phyloP scores from a whole-genome alignment of 139 green algal species.

The Chlamydomonas sphaeroides region DNA sequence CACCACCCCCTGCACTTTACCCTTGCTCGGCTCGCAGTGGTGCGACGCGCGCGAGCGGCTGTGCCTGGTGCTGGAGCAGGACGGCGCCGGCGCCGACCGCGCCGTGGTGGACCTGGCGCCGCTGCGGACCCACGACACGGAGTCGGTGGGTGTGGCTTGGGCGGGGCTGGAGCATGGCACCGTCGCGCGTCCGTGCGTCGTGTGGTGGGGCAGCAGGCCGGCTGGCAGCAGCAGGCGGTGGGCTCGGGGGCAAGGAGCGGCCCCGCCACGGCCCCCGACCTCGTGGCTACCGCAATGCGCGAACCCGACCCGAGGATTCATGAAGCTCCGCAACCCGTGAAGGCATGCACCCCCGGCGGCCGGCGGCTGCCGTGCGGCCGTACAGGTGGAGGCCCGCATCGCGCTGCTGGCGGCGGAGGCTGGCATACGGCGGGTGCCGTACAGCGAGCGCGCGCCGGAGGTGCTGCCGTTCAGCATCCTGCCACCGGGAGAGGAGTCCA shows the following conservation, averaged over 20 bases:
- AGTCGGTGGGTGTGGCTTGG: not conserved
- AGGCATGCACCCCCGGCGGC: too few species aligned
- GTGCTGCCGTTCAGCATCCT: constrained; percentile 52
- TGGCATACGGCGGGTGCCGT: constrained; percentile 15
- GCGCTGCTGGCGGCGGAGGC: constrained; percentile 27
- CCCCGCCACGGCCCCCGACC: too few species aligned
- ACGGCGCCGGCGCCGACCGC: constrained; percentile 43
- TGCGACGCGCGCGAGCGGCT: constrained; percentile 64
- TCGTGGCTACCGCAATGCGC: too few species aligned
- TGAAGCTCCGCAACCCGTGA: too few species aligned
- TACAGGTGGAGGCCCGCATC: constrained; percentile 19
- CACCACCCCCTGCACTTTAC: too few species aligned
- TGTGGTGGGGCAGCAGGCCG: too few species aligned
- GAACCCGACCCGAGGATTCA: too few species aligned
- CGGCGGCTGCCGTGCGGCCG: too few species aligned
- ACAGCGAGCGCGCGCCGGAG: constrained; percentile 28
- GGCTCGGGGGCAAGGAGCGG: too few species aligned
- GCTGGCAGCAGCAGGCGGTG: too few species aligned
- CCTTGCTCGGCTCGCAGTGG: too few species aligned
- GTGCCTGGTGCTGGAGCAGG: constrained; percentile 74
- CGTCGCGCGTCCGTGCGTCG: too few species aligned
- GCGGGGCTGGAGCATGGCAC: not conserved
- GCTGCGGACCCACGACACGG: constrained; percentile 43
- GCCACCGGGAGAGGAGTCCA: constrained; percentile 30
- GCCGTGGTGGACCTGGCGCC: constrained; percentile 71